Percentiles rank a stretch among this genome's conserved stretches.
phyloP scores from a whole-genome alignment of 805 yeast species.

The Wickerhamiella kurtzmanii region DNA sequence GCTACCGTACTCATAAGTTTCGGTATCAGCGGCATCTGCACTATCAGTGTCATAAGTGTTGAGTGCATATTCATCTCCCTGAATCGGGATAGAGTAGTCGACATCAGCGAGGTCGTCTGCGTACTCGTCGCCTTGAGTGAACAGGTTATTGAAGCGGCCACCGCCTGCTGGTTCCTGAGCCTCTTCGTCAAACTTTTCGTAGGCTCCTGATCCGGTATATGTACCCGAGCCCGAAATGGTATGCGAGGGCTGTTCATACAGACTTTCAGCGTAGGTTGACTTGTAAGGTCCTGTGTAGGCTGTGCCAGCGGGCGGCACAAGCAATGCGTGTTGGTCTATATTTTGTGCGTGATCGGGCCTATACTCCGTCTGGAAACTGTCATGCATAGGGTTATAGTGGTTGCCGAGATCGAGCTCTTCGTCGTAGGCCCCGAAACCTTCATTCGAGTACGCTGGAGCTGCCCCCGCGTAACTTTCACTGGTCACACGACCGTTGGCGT shows the following conservation, averaged over 20 bases:
- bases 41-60: conserved; percentile 22
- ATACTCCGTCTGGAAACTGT: too few species aligned
- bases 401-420: not conserved
- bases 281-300: not conserved
- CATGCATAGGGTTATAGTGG: too few species aligned
- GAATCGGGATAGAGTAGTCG: conserved; percentile 26
- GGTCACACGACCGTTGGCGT: not conserved
- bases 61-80: conserved; percentile 27
- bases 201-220: not conserved
- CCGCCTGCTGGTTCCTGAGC: not conserved
- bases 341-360: not conserved
- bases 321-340: conserved; percentile 1
- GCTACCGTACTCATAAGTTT: conserved; percentile 4
- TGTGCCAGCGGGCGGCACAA: not conserved
- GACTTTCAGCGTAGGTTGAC: not conserved
- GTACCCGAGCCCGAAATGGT: not conserved
- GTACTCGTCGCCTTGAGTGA: conserved; percentile 12
- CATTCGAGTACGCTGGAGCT: not conserved
- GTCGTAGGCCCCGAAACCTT: not conserved
- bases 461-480: not conserved
- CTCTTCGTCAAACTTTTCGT: conserved; percentile 1
- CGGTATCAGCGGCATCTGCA: conserved; percentile 10
- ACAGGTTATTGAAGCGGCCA: not conserved
- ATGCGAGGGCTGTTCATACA: not conserved
- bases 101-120: conserved; percentile 21